Evolutionary conservation across 768 basidiomycete species (phyloP).

Genomic region (Boletus rubroflammeus): DNA sequence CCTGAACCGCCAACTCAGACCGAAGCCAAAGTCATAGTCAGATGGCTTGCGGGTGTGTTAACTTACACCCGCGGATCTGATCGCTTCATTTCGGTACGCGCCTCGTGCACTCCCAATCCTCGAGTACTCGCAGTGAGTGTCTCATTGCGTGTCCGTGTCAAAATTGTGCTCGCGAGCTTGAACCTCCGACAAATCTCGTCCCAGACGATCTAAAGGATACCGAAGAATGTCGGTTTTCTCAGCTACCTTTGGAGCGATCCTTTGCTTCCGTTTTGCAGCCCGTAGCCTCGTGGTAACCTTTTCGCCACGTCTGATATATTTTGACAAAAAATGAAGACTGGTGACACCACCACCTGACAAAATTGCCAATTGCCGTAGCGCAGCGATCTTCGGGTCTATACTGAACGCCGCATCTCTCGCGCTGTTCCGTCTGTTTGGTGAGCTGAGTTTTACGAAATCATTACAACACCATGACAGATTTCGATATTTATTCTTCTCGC

Average conservation of each 20-base stretch:
- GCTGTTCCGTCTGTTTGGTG: slow-evolving; percentile 20
- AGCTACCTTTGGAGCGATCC: background rate
- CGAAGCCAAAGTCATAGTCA: slow-evolving; percentile 15
- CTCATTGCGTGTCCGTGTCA: slow-evolving; percentile 3
- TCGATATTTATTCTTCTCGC: slow-evolving; percentile 9
- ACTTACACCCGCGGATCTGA: slow-evolving; percentile 34
- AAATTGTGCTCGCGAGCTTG: background rate
- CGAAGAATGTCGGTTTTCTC: background rate
- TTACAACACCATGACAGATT: slow-evolving; percentile 27
- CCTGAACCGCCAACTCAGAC: slow-evolving; percentile 16
- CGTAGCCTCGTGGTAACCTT: background rate
- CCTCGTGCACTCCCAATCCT: slow-evolving; percentile 24
- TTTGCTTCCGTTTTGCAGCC: background rate
- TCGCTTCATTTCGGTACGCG: slow-evolving; percentile 17
- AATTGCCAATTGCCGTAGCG: slow-evolving; percentile 17
- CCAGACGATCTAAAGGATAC: background rate
- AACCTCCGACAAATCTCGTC: background rate
- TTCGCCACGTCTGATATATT: slow-evolving; percentile 5
- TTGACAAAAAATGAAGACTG: slow-evolving; percentile 8
- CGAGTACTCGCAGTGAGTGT: slow-evolving; percentile 4
- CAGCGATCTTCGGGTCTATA: slow-evolving; percentile 11
- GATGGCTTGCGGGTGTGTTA: slow-evolving; percentile 12
- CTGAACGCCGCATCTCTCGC: slow-evolving; percentile 12
- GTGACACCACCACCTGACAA: slow-evolving; percentile 6
- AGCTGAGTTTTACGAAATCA: slow-evolving; percentile 32